phyloP scores from a whole-genome alignment of 495 filamentous ascomycete genomes.

The Aspergillus nidulans region DNA sequence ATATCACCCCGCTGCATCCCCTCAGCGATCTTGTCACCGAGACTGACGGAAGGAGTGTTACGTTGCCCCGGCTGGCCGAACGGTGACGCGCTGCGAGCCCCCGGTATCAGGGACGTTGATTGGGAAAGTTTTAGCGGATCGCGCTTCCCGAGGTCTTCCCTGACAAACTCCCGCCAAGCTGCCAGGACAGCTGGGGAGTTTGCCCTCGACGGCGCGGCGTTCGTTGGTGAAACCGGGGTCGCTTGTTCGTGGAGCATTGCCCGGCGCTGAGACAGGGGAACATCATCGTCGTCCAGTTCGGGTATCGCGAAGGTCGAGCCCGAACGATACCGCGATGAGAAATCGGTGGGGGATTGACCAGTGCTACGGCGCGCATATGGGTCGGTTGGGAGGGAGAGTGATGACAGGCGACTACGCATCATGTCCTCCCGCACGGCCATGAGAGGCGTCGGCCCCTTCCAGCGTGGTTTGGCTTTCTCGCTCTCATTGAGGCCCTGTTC shows the following conservation, averaged over 20 bases:
- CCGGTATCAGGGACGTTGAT: conserved; percentile 3
- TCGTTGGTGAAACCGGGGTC: conserved; percentile 15
- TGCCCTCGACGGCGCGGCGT: conserved; percentile 25
- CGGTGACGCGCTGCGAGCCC: conserved; percentile 20
- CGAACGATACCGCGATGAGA: conserved; percentile 1
- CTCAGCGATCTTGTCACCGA: conserved; percentile 55
- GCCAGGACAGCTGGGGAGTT: conserved; percentile 61
- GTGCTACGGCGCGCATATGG: conserved; percentile 31
- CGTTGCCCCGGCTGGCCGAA: conserved; percentile 30
- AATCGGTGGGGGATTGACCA: conserved; percentile 23
- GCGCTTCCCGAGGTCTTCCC: conserved; percentile 52
- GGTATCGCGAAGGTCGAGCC: conserved; percentile 13
- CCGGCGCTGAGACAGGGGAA: conserved; percentile 68
- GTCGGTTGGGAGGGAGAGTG: conserved; percentile 35
- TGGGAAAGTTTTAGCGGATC: conserved; percentile 30
- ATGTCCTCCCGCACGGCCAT: conserved; percentile 40
- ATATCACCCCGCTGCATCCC: conserved; percentile 74
- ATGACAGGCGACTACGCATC: conserved; percentile 36
- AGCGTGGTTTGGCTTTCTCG: conserved; percentile 19
- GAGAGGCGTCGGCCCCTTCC: conserved; percentile 35
- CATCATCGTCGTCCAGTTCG: conserved; percentile 56
- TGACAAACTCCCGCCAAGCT: conserved; percentile 70
- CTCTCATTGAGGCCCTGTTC: conserved; percentile 15
- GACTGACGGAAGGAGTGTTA: conserved; percentile 32
- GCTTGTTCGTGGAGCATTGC: conserved; percentile 43